Base-by-base conservation (phyloP, 2,329 filamentous ascomycete species). In the Colletotrichum destructivum region DNA sequence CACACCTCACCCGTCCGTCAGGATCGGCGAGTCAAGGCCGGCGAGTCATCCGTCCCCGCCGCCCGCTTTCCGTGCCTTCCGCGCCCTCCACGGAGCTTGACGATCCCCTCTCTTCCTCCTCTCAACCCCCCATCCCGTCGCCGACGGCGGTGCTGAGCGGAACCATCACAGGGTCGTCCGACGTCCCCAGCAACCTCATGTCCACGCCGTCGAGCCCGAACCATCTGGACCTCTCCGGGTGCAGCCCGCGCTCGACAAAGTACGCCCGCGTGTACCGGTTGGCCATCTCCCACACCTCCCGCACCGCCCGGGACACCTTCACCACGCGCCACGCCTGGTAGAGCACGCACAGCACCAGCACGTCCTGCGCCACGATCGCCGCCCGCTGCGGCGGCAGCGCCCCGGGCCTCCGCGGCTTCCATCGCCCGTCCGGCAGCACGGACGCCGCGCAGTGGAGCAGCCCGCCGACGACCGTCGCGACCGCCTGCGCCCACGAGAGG, bases 221-320 rank as follows among this genome's bases (percentile, higher is more conserved):
- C 13, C 51, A 62, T 51, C 2, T 40, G 9, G 56, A 49, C 18
- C 26, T 23, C 6, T 26, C 18, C 40, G 69, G 64, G n/a, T 57
- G 31, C 18, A 68, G 23, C 16, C 15, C 51, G 9, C 56, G 40
- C 35, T 71, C 64, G 44, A 71, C 18, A 26, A 57, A 71, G n/a
- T 68, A 67, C 21, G 64, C 69, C 56, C 69, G 35, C 40, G 69
- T 57, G 21, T 44, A 21, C 40, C 59, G 51, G 64, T 71, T 71
- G 55, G 64, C 69, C 49, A 55, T 18, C 35, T 49, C 68, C 47
- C 57, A 71, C 9, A 71, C n/a, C 15, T 16, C 15, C 57, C 38
- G 47, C 31, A 44, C 51, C 4, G 64, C 63, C 51, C 35, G 16
- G 31, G 52, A 31, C 56, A 56, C 55, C 38, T 23, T 31, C 47